Conservation (phyloP, 352 stramenopile genomes). For the Pythium biforme region DNA sequence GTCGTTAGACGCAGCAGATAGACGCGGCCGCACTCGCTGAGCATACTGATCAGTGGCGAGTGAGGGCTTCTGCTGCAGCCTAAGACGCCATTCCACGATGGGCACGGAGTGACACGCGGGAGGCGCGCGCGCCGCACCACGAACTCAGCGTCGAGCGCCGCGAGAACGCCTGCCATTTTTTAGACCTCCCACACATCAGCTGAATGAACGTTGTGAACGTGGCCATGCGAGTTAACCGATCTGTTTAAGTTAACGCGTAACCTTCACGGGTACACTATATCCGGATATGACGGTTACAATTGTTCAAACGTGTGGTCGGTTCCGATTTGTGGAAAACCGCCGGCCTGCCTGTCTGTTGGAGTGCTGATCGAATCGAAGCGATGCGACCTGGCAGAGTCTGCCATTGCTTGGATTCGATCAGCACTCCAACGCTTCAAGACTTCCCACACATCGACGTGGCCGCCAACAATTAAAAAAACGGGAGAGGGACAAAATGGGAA, state of each 20-base stretch:
- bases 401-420: background rate
- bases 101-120: slow-evolving; percentile 42
- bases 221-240: slow-evolving; percentile 2
- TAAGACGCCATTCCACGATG: slow-evolving; percentile 61
- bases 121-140: slow-evolving; percentile 37
- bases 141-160: slow-evolving; percentile 33
- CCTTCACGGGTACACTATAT: background rate
- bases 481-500: background rate
- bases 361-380: too few species aligned
- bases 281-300: background rate
- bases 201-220: too few species aligned
- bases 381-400: too few species aligned
- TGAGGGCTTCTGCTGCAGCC: slow-evolving; percentile 5
- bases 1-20: slow-evolving; percentile 36
- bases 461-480: background rate
- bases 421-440: background rate
- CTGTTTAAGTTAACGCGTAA: background rate
- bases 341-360: background rate
- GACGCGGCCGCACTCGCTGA: slow-evolving; percentile 53
- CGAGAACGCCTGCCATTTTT: slow-evolving; percentile 17
- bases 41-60: slow-evolving; percentile 31
- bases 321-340: background rate
- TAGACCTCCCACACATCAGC: too few species aligned
- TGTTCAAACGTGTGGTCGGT: background rate
- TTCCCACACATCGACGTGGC: slow-evolving; percentile 6